Evolutionary conservation across 2,329 filamentous ascomycete species (phyloP), one percentile per base, ranked within the genome.

Genomic region (Fusarium multiceps): DNA sequence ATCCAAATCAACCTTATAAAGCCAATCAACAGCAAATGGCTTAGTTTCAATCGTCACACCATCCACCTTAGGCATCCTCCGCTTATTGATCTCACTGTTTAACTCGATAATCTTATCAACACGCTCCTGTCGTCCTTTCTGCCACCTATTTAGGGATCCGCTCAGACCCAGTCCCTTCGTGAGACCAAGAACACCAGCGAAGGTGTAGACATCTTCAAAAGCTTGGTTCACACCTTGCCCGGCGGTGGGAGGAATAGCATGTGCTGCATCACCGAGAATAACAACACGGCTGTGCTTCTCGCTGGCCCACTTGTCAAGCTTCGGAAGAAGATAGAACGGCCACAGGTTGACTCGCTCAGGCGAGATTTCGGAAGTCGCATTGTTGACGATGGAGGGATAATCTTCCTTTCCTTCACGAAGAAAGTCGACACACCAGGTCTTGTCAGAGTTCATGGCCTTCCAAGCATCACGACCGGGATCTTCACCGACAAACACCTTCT

Each of bases 251-350:
- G 83, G 83, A 16, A 86, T 82, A 0, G 82, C 84, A 54, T 86
- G 83, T 2, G 83, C 84, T 7, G 82, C 82, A 30, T 86, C 84
- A 1, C 84, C 84, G 1, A 86, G 72, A 18, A 88, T 81, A 4
- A 85, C 50, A 1, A 85, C 81, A 0, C 80, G 75, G 1, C 75
- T 69, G 7, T 68, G 70, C 8, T 71, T 58, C 1, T 72, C 66
- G 2, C 42, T 63, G 1, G 72, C 70, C 85, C 85, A 87, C 0
- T 71, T 75, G 3, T 81, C 79, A 1, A 87, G 79, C 68, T 80
- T 81, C 1, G 85, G 85, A 2, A 86, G 78, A 3, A 81, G 73
- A 59, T 83, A 84, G 41, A 86, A 87, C 0, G 84, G 83, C 85
- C 85, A 87, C 2, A 84, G 72, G 51, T 82, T 83, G 51, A 86